Percentiles rank a stretch among this genome's conserved stretches.
These are phyloP conservation scores for Terana coerulea DNA, from an alignment of 768 basidiomycete species.

Conservation along the genomic window DNA sequence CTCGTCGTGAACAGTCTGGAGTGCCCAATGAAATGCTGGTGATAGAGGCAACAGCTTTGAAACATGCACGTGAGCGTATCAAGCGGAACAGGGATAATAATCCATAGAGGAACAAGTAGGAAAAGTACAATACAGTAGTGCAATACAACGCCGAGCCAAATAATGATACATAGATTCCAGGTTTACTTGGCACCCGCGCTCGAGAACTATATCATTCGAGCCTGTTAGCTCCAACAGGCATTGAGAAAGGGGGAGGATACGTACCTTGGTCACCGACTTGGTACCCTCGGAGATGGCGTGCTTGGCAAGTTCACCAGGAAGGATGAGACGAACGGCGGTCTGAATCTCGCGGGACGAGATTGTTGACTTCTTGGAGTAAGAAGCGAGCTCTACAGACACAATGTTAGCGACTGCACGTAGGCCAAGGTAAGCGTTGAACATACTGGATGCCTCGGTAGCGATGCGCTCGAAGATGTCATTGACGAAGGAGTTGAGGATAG, in stretches of 20 bases:
- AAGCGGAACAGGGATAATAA: not conserved
- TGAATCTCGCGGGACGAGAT: conserved; percentile 99
- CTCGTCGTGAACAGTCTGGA: too few species aligned
- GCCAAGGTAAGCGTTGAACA: conserved; percentile 25
- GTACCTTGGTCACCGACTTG: conserved; percentile 64
- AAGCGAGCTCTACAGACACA: conserved; percentile 72
- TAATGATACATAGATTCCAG: not conserved
- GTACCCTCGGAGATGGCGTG: conserved; percentile 97
- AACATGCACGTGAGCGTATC: too few species aligned
- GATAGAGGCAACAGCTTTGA: too few species aligned
- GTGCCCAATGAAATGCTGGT: too few species aligned
- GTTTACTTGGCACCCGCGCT: conserved; percentile 27
- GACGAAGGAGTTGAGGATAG: conserved; percentile 88
- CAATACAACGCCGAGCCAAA: not conserved
- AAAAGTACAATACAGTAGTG: conserved; percentile 2
- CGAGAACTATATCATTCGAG: conserved; percentile 19
- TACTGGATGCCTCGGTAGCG: conserved; percentile 85
- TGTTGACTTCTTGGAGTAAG: conserved; percentile 98
- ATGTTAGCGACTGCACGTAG: not conserved
- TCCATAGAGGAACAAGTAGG: not conserved
- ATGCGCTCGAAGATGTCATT: conserved; percentile 95
- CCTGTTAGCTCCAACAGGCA: not conserved
- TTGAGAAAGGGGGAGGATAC: not conserved
- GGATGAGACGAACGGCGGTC: conserved; percentile 91
- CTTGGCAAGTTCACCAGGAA: conserved; percentile 97